These are phyloP conservation scores for Alternaria postmessia DNA, from an alignment of 2,329 filamentous ascomycete species.

Conservation along the genomic window DNA sequence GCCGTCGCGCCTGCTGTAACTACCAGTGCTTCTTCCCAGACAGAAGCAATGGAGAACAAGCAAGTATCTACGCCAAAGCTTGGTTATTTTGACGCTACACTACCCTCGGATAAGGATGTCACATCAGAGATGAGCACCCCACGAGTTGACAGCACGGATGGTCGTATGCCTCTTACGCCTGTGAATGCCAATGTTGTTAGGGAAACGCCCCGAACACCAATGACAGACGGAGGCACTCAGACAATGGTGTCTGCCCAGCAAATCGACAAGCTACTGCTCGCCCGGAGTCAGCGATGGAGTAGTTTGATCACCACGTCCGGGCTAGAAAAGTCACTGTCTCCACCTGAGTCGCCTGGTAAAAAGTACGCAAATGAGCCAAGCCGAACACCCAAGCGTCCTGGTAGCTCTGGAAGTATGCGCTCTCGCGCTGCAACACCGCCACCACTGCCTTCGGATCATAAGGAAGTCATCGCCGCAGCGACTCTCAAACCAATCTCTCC, in stretches of 20 bases:
- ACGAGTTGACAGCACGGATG: slow-evolving; percentile 19
- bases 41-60: slow-evolving; percentile 17
- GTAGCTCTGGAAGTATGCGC: slow-evolving; percentile 75
- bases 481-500: slow-evolving; percentile 60
- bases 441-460: slow-evolving; percentile 83
- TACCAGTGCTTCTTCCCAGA: slow-evolving; percentile 24
- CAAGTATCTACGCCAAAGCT: slow-evolving; percentile 44
- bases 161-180: slow-evolving; percentile 33
- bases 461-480: slow-evolving; percentile 82
- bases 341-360: slow-evolving; percentile 47
- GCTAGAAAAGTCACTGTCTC: slow-evolving; percentile 42
- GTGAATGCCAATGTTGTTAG: slow-evolving; percentile 34
- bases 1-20: slow-evolving; percentile 20
- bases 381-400: slow-evolving; percentile 65
- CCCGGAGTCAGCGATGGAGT: slow-evolving; percentile 53
- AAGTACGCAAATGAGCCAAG: slow-evolving; percentile 36
- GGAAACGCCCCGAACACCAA: slow-evolving; percentile 48
- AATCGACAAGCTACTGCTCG: slow-evolving; percentile 77
- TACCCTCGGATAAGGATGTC: slow-evolving; percentile 55
- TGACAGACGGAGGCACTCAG: slow-evolving; percentile 77
- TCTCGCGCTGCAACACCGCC: slow-evolving; percentile 64
- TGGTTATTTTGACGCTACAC: slow-evolving; percentile 54
- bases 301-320: slow-evolving; percentile 39
- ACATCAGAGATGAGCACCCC: slow-evolving; percentile 7
- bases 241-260: slow-evolving; percentile 83